Base-by-base conservation (phyloP, 2,329 filamentous ascomycete genomes). In the Teratosphaeria pseudoeucalypti region DNA sequence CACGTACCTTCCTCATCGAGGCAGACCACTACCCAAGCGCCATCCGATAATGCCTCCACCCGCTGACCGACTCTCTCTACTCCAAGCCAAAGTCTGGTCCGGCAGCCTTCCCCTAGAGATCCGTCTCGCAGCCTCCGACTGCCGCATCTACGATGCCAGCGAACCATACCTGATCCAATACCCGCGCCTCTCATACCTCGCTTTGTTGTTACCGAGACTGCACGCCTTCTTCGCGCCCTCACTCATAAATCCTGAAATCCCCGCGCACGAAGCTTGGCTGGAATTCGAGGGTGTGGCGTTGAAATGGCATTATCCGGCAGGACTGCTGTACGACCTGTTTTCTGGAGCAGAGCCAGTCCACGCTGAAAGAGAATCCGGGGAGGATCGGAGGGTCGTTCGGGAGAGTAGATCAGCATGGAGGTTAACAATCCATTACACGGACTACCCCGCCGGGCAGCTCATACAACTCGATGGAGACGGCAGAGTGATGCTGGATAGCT, bases 301-400 rank as follows among this genome's bases (percentile, higher is more conserved):
- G 63, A 88, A 87, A 75, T 87, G 85, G 85, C 86, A 89, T 68
- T 85, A 87, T 61, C 86, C 87, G 0, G 70, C 87, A 11, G 87
- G 87, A 1, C 75, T 90, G 11, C 77, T 89, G 5, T 88, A 84
- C 68, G 87, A 89, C 70, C 76, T 89, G 6, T 88, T 88, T 66
- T 82, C 83, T 2, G 83, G 83, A 19, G 78, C 78, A 26, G 80
- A 79, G 59, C 78, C 79, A 1, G 70, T 78, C 32, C 16, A 23
- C 12, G 47, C 14, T 57, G 55, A 26, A 32, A 52, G 32, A 29
- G 3, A 14, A 23, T 19, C n/a, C 26, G 27, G 16, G 32, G 60
- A 47, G 0, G 55, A 57, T 12, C 61, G 61, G 16, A 52, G 32
- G 12, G 54, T 16, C 3, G 58, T 59, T 2, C 60, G 55, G 11